Percentiles rank a stretch among this genome's conserved stretches.
Conservation (phyloP, 1,284 basidiomycete genomes). For the Ceratobasidium sp. region DNA sequence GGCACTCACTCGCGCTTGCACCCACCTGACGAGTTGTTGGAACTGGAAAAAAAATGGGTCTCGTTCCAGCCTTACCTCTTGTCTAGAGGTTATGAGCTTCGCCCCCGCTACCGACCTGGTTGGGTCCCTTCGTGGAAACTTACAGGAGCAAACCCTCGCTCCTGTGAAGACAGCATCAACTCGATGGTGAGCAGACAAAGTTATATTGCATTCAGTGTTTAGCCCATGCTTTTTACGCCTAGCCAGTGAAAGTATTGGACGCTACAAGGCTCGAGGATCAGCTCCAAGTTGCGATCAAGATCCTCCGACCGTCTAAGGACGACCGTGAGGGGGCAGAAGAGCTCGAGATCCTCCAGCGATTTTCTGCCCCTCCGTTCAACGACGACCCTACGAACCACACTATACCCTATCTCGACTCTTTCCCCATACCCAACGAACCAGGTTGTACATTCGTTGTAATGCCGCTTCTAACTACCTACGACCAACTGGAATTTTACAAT, state of each 20-base stretch:
- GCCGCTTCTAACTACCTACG: slow-evolving; percentile 1
- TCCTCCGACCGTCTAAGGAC: background rate
- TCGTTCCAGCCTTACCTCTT: slow-evolving; percentile 17
- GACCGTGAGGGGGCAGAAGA: slow-evolving; percentile 6
- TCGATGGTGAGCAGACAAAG: background rate
- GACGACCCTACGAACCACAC: background rate
- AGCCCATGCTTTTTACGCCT: slow-evolving; percentile 4
- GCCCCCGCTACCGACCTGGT: slow-evolving; percentile 1
- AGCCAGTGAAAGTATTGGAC: slow-evolving; percentile 3
- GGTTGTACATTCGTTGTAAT: background rate
- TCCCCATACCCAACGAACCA: background rate
- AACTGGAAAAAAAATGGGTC: background rate
- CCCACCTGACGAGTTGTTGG: background rate
- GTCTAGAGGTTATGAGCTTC: slow-evolving; percentile 1
- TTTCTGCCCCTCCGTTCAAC: background rate
- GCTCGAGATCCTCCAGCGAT: background rate
- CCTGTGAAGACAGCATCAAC: slow-evolving; percentile 15
- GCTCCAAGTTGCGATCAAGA: slow-evolving; percentile 4
- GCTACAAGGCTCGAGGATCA: background rate
- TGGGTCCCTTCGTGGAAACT: slow-evolving; percentile 7
- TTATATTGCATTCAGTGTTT: background rate
- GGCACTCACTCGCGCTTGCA: no score
- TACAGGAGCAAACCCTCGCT: background rate
- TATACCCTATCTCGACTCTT: background rate
- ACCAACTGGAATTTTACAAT: background rate